Evolutionary conservation across 2,329 filamentous ascomycete species (phyloP).

Genomic region (Microcyclosporella mali): DNA sequence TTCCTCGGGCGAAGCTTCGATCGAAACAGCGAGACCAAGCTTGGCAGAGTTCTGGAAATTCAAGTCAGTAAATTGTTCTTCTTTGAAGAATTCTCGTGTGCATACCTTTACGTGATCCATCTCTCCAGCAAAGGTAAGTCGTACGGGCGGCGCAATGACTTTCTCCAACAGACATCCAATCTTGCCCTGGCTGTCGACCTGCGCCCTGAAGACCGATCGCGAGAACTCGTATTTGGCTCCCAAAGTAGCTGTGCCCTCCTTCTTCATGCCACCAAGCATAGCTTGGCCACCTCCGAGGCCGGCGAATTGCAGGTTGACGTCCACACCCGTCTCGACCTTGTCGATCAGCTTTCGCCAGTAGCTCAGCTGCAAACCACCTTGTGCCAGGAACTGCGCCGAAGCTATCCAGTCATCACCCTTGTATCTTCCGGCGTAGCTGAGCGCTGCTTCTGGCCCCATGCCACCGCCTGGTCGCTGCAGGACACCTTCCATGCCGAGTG

Average conservation of each 20-base stretch:
- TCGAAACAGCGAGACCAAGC: constrained; percentile 86
- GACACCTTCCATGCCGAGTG: constrained; percentile 84
- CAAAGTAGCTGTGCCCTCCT: constrained; percentile 84
- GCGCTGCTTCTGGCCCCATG: constrained; percentile 80
- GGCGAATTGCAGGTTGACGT: constrained; percentile 81
- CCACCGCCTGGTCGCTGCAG: constrained; percentile 84
- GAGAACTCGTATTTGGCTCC: constrained; percentile 98
- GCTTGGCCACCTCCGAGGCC: constrained; percentile 49
- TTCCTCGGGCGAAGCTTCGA: constrained; percentile 79
- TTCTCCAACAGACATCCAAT: constrained; percentile 90
- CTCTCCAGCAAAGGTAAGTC: constrained; percentile 91
- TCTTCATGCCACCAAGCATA: constrained; percentile 69
- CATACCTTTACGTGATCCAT: constrained; percentile 93
- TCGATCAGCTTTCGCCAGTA: constrained; percentile 94
- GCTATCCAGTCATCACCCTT: constrained; percentile 89
- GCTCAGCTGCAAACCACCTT: constrained; percentile 80
- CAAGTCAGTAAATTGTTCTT: neutral
- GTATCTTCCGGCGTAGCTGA: constrained; percentile 89
- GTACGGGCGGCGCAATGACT: constrained; percentile 85
- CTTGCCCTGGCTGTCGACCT: constrained; percentile 92
- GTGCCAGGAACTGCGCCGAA: constrained; percentile 80
- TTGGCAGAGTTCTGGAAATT: constrained; percentile 81
- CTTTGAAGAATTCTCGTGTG: constrained; percentile 17
- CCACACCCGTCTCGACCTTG: constrained; percentile 91
- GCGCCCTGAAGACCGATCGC: constrained; percentile 88